Base-by-base conservation (phyloP, 495 filamentous ascomycete species). In the Neurospora africana region DNA sequence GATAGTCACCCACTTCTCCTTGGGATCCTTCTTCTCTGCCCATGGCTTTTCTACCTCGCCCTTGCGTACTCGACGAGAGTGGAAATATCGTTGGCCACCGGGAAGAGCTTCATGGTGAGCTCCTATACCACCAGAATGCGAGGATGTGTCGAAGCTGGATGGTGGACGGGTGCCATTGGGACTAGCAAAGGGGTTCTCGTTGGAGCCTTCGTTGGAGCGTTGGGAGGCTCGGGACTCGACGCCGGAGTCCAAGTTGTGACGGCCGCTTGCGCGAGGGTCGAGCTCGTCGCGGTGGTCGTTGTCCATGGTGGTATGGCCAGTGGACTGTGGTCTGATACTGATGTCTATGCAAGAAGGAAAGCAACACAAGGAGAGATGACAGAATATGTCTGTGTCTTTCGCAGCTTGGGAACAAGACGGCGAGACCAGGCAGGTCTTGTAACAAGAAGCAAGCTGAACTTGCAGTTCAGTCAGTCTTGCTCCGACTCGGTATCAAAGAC, bases 1-100 rank as follows among this genome's bases (percentile, higher is more conserved):
- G 71, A 94, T 92, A 27, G 89, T 93, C 5, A 92, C 89, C 92
- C 92, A 94, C 83, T 93, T 94, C 85, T 94, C 90, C 78, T 86
- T 89, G 5, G 91, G 90, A 77, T 94, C 91, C 69, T 84, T 87
- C 74, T 88, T 87, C 23, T 83, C 79, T 39, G 88, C 76, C 91
- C 92, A 94, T 23, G 91, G 90, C 78, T 89, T 87, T 74, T 92
- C 87, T 19, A 90, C 79, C 44, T 91, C 87, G 44, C 87, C 90
- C 78, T 92, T 91, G 78, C 86, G 87, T 41, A 95, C 83, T 72
- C 91, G 81, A 53, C 92, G 83, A 15, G 92, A 93, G 79, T 90
- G 91, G 80, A 95, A 95, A 79, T 92, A 95, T 74, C 86, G 83
- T 72, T 84, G 80, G n/a, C 75, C 79, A 5, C 84, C 69, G 0